phyloP scores from a whole-genome alignment of 192 early-diverging fungal genomes.

The Umbelopsis ramanniana region DNA sequence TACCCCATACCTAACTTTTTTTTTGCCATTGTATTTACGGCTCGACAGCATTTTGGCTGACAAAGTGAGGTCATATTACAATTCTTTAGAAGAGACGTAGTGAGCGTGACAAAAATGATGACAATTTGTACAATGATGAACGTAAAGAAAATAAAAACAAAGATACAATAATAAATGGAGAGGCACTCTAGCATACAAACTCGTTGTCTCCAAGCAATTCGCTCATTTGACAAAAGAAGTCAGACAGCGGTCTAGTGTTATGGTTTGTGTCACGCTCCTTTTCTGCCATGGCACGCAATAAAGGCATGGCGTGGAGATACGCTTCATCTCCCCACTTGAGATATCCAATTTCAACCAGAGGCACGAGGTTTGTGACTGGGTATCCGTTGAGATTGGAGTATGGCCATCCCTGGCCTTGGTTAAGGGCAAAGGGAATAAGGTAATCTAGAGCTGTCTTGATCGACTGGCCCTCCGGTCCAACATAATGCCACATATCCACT shows the following conservation, averaged over 20 bases:
- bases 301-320: constrained; percentile 38
- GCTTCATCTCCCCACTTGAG: constrained; percentile 52
- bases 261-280: neutral
- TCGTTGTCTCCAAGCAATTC: neutral
- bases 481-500: constrained; percentile 48
- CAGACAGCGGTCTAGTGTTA: constrained; percentile 12
- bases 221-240: constrained; percentile 15
- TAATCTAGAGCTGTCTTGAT: constrained; percentile 56
- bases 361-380: constrained; percentile 41
- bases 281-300: neutral
- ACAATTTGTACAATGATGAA: neutral
- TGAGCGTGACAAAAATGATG: neutral
- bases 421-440: constrained; percentile 52
- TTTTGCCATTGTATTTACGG: too few relatives aligned
- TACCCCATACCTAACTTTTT: neutral
- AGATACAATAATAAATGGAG: neutral
- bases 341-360: constrained; percentile 52
- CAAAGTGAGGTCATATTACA: too few relatives aligned
- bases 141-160: neutral
- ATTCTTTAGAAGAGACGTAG: too few relatives aligned
- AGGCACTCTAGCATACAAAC: constrained; percentile 8
- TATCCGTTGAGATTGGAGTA: constrained; percentile 50
- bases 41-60: too few relatives aligned
- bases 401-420: constrained; percentile 53
- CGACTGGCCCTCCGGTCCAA: constrained; percentile 41